Percentiles rank a stretch among this genome's conserved stretches.
Conservation (phyloP, 208 protist genomes). For the Crithidia expoeki region DNA sequence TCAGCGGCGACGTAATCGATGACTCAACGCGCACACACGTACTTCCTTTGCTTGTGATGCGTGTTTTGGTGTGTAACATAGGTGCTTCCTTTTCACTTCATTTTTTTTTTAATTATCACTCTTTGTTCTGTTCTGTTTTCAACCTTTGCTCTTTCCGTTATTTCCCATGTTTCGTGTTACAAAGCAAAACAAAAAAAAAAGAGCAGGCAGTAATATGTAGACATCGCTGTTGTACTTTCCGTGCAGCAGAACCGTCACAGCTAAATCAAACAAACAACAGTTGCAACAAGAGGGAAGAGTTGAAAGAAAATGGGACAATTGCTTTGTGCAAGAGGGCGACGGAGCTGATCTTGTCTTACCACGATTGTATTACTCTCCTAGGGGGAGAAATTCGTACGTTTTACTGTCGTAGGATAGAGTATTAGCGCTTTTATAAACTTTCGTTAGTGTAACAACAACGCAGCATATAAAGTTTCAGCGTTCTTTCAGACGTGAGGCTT, state of each 20-base stretch:
- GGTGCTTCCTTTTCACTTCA: constrained; percentile 17
- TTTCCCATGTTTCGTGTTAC: constrained; percentile 1
- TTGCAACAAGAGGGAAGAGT: neutral
- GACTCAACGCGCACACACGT: too few relatives aligned
- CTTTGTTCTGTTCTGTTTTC: constrained; percentile 10
- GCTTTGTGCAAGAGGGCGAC: too few relatives aligned
- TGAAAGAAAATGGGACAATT: neutral
- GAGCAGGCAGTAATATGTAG: neutral
- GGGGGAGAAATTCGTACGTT: too few relatives aligned
- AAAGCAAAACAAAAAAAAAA: constrained; percentile 6
- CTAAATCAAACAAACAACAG: neutral
- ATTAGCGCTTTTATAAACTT: too few relatives aligned
- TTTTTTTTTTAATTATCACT: constrained; percentile 8
- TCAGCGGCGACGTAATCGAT: too few relatives aligned
- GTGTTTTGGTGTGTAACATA: constrained; percentile 1
- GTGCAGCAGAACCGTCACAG: constrained; percentile 6
- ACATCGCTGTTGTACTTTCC: neutral
- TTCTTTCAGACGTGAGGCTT: too few relatives aligned
- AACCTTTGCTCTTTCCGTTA: neutral
- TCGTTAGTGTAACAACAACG: too few relatives aligned
- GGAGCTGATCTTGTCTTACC: too few relatives aligned
- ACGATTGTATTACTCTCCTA: too few relatives aligned
- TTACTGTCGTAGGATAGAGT: too few relatives aligned
- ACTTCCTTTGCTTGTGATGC: too few relatives aligned
- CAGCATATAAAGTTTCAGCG: too few relatives aligned